These are phyloP conservation scores for Penicillium ochrochloron DNA, from an alignment of 495 filamentous ascomycete genomes.

Conservation along the genomic window DNA sequence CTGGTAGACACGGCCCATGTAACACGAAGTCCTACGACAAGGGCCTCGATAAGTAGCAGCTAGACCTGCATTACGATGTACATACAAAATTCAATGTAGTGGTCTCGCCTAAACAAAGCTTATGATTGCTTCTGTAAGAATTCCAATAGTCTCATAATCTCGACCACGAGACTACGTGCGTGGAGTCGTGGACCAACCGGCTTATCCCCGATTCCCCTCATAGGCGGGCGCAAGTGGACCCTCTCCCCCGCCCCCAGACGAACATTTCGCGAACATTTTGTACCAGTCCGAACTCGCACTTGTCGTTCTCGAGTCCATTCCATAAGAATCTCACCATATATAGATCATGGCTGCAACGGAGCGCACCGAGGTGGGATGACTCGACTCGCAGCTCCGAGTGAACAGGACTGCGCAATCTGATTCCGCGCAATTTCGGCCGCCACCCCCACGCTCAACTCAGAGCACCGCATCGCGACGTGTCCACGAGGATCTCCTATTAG, in stretches of 20 bases:
- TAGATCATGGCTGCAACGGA: conserved; percentile 11
- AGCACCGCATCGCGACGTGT: neutral
- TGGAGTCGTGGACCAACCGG: conserved; percentile 13
- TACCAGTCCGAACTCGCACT: neutral
- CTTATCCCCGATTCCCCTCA: conserved; percentile 26
- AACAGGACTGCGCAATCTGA: conserved; percentile 9
- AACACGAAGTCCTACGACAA: neutral
- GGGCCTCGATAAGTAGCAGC: neutral
- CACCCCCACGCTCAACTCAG: conserved; percentile 8
- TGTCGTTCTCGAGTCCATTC: neutral
- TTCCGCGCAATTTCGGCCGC: conserved; percentile 6
- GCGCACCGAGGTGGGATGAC: conserved; percentile 16
- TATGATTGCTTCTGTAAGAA: neutral
- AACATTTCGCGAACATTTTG: conserved; percentile 17
- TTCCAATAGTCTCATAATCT: neutral
- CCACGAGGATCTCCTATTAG: too few relatives aligned
- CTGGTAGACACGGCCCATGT: conserved; percentile 34
- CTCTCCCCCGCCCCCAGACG: conserved; percentile 18
- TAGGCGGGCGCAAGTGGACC: conserved; percentile 29
- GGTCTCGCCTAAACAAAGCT: neutral
- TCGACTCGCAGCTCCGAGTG: conserved; percentile 1
- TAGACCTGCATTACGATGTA: conserved; percentile 3
- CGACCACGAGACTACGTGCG: neutral
- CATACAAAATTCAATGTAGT: conserved; percentile 7
- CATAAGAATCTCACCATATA: neutral